Evolutionary conservation across 441 rosid genomes (phyloP), one percentile per base, ranked within the genome.

Genomic region (Dalechampia spathulata): DNA sequence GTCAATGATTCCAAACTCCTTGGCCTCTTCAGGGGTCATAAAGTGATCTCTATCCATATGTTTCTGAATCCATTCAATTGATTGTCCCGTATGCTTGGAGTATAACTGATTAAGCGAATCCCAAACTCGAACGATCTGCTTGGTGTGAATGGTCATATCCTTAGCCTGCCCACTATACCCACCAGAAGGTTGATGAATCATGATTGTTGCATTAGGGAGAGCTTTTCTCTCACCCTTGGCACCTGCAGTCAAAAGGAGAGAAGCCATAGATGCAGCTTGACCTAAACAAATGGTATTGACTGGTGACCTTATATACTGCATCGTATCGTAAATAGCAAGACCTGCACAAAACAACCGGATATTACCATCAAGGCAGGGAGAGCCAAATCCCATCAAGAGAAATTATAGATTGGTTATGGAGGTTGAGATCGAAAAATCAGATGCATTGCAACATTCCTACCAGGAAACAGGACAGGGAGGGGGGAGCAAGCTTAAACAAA

Each of bases 131-230:
- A 90, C 85, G 44, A 94, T 94, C 81, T 94, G 94, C 69, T 87
- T 85, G 0, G 99, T 87, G 55, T 90, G 97, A 65, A 90, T 94
- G 2, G 86, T 82, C 71, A 94, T 76, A 67, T 93, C 99, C 69
- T 81, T 83, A 37, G 95, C 99, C 76, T 93, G 99, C 7, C 96
- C 97, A 32, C 91, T 83, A 62, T 94, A 94, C 15, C 99, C 99
- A 40, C 95, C 99, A 4, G 99, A 90, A 55, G 99, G 99, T 69
- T 94, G 97, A 67, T 90, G 99, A 77, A 94, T 81, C 97, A 90
- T 87, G 57, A 90, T 53, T 0, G 95, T 87, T 5, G 97, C 87
- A 65, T 93, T 87, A 22, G 99, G 99, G 15, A 90, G 88, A 1
- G 97, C 57, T 76, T 81, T 78, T 67, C 99, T 83, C 76, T 90